phyloP scores from a whole-genome alignment of 2,329 filamentous ascomycete genomes.

The Botrytis tulipae region DNA sequence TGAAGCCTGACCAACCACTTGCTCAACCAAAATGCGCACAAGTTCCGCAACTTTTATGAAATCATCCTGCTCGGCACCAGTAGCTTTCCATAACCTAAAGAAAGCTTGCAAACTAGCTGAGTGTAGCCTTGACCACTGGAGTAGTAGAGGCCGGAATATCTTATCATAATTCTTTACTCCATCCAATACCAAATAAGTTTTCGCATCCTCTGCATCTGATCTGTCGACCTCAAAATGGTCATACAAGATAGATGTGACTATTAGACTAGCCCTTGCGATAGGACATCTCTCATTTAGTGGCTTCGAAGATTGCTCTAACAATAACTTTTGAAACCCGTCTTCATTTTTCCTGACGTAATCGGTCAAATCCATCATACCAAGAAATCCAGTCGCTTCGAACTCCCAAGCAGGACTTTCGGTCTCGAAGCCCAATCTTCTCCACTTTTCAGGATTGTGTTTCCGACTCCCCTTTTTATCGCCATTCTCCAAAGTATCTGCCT shows the following conservation, averaged over 20 bases:
- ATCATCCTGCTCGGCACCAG: constrained; percentile 79
- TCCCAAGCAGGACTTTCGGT: constrained; percentile 83
- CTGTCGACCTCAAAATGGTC: constrained; percentile 95
- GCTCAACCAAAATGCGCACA: constrained; percentile 84
- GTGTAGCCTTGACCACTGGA: constrained; percentile 93
- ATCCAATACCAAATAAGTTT: constrained; percentile 72
- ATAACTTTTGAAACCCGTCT: constrained; percentile 85
- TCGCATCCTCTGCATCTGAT: constrained; percentile 73
- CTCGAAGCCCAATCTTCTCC: constrained; percentile 88
- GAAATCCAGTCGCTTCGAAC: constrained; percentile 80
- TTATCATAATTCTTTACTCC: constrained; percentile 77
- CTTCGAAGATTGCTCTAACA: constrained; percentile 82
- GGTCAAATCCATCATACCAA: constrained; percentile 96
- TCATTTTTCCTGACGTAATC: constrained; percentile 92
- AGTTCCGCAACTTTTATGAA: constrained; percentile 93
- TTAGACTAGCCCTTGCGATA: constrained; percentile 79
- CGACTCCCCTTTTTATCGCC: constrained; percentile 57
- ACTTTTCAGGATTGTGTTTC: constrained; percentile 84
- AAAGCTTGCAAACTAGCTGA: constrained; percentile 83
- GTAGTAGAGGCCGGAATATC: constrained; percentile 78
- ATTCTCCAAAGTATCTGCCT: constrained; percentile 40
- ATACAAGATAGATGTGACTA: constrained; percentile 84
- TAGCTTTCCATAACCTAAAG: constrained; percentile 88
- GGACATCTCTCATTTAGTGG: constrained; percentile 75
- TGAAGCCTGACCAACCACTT: constrained; percentile 78